Percentiles rank a stretch among this genome's conserved stretches.
Conservation (phyloP, 257 asterid genomes). For the Salvia rosmarinus region DNA sequence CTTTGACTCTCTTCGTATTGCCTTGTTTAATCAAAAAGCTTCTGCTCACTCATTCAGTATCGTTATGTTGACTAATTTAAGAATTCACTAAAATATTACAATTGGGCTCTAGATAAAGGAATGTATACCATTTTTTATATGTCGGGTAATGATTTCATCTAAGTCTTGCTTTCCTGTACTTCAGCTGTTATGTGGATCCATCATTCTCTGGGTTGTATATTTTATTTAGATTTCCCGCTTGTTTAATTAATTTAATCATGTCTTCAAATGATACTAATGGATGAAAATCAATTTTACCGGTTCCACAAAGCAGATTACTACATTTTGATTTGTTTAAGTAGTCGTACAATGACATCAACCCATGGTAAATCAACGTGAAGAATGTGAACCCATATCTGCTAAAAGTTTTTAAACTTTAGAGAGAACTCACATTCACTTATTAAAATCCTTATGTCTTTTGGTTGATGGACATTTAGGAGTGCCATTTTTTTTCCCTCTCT, state of each 20-base stretch:
- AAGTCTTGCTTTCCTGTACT: conserved; percentile 10
- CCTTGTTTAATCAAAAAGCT: neutral
- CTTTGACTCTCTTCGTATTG: neutral
- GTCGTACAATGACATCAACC: neutral
- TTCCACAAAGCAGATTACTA: neutral
- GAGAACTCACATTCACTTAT: neutral
- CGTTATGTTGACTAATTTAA: neutral
- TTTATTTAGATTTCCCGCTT: neutral
- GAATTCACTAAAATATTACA: neutral
- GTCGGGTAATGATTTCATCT: conserved; percentile 5
- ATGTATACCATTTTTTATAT: conserved; percentile 1
- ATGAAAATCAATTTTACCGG: neutral
- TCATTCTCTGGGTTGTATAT: neutral
- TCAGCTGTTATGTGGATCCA: neutral
- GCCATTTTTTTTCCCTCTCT: conserved; percentile 9
- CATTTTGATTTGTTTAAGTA: neutral
- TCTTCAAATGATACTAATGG: neutral
- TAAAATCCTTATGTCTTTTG: neutral
- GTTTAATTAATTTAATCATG: conserved; percentile 6
- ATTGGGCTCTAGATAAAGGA: neutral
- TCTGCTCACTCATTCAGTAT: conserved; percentile 1
- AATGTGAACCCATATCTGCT: neutral
- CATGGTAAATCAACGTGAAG: conserved; percentile 24
- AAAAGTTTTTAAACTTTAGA: neutral
- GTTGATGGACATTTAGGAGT: neutral